Evolutionary conservation across 495 filamentous ascomycete genomes (phyloP).

Genomic region (Pseudevernia furfuracea): DNA sequence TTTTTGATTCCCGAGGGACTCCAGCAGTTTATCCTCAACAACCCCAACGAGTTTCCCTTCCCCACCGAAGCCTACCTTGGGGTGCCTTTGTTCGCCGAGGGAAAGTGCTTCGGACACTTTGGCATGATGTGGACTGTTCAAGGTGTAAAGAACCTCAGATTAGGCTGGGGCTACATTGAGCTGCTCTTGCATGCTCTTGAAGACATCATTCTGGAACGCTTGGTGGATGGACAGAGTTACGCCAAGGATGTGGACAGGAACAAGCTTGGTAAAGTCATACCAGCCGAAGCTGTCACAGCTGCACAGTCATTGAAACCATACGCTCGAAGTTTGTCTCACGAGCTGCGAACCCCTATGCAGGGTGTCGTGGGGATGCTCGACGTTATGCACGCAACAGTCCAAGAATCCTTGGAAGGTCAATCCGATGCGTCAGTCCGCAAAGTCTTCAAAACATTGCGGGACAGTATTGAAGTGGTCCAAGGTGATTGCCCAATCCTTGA

Average conservation of each 20-base stretch:
- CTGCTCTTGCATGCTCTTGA: conserved; percentile 71
- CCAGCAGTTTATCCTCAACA: conserved; percentile 50
- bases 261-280: conserved; percentile 37
- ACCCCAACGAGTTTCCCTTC: conserved; percentile 53
- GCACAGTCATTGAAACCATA: conserved; percentile 69
- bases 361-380: conserved; percentile 80
- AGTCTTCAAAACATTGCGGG: conserved; percentile 58
- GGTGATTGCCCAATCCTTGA: conserved; percentile 29
- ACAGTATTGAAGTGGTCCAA: conserved; percentile 73
- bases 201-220: conserved; percentile 56
- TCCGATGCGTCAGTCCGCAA: conserved; percentile 42
- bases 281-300: conserved; percentile 44
- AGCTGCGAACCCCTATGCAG: conserved; percentile 78
- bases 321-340: conserved; percentile 70
- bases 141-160: conserved; percentile 46
- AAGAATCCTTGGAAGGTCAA: conserved; percentile 57
- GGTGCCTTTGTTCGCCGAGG: conserved; percentile 62
- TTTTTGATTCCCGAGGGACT: conserved; percentile 62
- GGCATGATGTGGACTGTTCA: conserved; percentile 67
- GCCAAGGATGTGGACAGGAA: conserved; percentile 28
- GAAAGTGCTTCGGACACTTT: conserved; percentile 66
- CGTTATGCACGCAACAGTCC: conserved; percentile 73
- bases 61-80: conserved; percentile 63
- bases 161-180: conserved; percentile 66
- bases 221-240: conserved; percentile 45